Evolutionary conservation across 179 eudicot genomes (phyloP), one percentile per base, ranked within the genome.

Genomic region (Carnegiea gigantea): DNA sequence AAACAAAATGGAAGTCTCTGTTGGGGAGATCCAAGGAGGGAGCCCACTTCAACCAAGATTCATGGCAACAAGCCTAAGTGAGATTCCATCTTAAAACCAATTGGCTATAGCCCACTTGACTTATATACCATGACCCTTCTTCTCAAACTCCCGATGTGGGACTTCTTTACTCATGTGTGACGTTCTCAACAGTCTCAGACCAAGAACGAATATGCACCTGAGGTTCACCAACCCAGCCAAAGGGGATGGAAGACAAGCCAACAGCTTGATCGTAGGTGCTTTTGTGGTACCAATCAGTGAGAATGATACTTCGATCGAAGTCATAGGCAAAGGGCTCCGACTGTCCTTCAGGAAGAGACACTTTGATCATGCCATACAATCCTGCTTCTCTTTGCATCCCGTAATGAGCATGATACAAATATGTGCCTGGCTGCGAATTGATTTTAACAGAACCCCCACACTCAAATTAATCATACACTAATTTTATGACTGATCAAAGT

Each of bases 161-260:
- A n/a, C n/a, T n/a, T n/a, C n/a, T n/a, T n/a, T n/a, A n/a, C n/a
- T n/a, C n/a, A n/a, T n/a, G n/a, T n/a, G n/a, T n/a, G n/a, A n/a
- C n/a, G n/a, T n/a, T n/a, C n/a, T n/a, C n/a, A n/a, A n/a, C n/a
- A n/a, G n/a, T n/a, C 9, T 7, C 44, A 40, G 9, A 7, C 44
- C 44, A 23, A 9, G 21, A 11, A 12, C 6, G 15, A 65, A 23
- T 8, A 60, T 60, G 28, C 84, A 93, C 97, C 92, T 95, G 91
- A 84, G 98, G 98, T 85, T 95, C 98, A 0, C 88, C 90, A 78
- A 95, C 97, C 94, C 96, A 95, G 14, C 67, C 90, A 81, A 93
- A 95, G 79, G 95, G 95, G 28, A 80, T 65, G 33, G 98, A 91
- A 54, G 88, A 73, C 33, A 95, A 86, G 4, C 96, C 93, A 18